Percentiles rank a stretch among this genome's conserved stretches.
Evolutionary conservation across 2,329 filamentous ascomycete species (phyloP).

Genomic region (Ascochyta clinopodiicola): DNA sequence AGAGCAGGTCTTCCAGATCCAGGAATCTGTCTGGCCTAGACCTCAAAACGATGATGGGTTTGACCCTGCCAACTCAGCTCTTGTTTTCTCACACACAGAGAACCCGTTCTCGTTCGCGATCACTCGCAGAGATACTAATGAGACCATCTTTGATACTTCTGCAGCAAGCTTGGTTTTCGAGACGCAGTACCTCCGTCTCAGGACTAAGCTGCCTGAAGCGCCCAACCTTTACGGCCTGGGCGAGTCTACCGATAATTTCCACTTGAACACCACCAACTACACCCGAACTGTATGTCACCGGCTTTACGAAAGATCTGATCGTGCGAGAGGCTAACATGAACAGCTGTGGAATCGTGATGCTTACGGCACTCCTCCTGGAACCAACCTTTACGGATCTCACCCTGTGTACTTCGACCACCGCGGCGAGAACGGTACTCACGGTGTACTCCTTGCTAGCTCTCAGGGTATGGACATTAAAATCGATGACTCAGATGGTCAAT

Average conservation of each 20-base stretch:
- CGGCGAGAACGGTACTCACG: constrained; percentile 50
- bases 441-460: constrained; percentile 44
- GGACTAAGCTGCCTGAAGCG: constrained; percentile 70
- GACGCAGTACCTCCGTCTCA: constrained; percentile 74
- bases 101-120: constrained; percentile 73
- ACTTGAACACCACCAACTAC: constrained; percentile 72
- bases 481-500: constrained; percentile 69
- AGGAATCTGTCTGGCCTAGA: constrained; percentile 70
- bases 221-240: constrained; percentile 80
- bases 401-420: constrained; percentile 79
- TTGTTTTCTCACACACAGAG: constrained; percentile 61
- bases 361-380: constrained; percentile 63
- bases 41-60: constrained; percentile 50
- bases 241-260: constrained; percentile 74
- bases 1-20: constrained; percentile 75
- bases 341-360: constrained; percentile 74
- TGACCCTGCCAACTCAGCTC: constrained; percentile 49
- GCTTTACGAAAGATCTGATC: too few relatives aligned
- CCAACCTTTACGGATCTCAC: constrained; percentile 76
- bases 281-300: constrained; percentile 57
- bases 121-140: constrained; percentile 60
- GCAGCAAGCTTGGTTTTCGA: constrained; percentile 74
- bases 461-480: constrained; percentile 75
- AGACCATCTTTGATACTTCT: constrained; percentile 73
- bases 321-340: constrained; percentile 35